Evolutionary conservation across 2,329 filamentous ascomycete genomes (phyloP), one percentile per base, ranked within the genome.

Genomic region (Microdochium bolleyi): DNA sequence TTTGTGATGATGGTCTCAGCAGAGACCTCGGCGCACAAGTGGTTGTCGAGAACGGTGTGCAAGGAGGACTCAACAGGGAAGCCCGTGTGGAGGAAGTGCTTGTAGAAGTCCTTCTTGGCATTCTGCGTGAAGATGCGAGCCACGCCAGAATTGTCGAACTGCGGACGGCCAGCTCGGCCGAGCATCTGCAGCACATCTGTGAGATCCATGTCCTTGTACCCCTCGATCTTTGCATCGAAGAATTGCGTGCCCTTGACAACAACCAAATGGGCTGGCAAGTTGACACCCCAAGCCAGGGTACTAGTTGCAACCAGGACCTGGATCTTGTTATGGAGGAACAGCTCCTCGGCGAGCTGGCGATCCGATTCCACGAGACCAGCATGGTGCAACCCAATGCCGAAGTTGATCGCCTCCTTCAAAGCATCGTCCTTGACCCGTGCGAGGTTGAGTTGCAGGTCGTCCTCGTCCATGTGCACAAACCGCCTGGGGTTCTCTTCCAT

Each of bases 131-230:
- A 96, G 65, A 99, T 99, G 27, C 92, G 86, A 10, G 94, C 95
- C 53, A 99, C 95, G 59, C 95, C 94, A 0, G 92, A 95, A 52
- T 86, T 88, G 69, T 99, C 94, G 67, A 99, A 99, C 65, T 99
- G 94, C 3, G 94, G 94, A 57, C 94, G 88, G 16, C 94, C 94
- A 13, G 94, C 94, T 70, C 94, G 87, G 60, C 94, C 94, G 25
- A 99, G 77, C 94, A 99, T 99, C 71, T 99, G 94, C 56, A 99
- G 74, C 30, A 99, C 94, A 70, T 99, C 94, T 0, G 94, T 99
- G 54, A 99, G 74, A 67, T 99, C 94, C 95, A 99, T 99, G 68
- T 99, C 95, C 65, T 89, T 94, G 73, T 99, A 99, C 0, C 88
- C 92, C 73, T 97, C 94, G 3, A 89, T 94, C 71, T 99, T 99